Evolutionary conservation across 2,329 filamentous ascomycete genomes (phyloP).

Genomic region (Colletotrichum melonis): DNA sequence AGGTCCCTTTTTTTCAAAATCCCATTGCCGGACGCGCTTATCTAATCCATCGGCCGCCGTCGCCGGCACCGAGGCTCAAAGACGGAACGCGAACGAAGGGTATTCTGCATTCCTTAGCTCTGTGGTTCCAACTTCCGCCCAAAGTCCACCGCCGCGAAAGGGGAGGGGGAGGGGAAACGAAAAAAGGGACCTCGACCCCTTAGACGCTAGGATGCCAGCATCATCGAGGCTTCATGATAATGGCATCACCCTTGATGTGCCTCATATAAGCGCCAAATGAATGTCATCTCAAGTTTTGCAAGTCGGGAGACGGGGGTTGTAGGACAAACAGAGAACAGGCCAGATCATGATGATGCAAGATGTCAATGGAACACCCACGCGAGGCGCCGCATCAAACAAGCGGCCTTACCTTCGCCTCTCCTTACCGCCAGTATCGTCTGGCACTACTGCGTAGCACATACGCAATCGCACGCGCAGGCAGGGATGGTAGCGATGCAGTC

Average conservation of each 20-base stretch:
- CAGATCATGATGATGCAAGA: constrained; percentile 3
- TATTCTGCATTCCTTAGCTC: not conserved
- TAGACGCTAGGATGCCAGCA: constrained; percentile 22
- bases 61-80: constrained; percentile 15
- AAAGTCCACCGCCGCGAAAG: not conserved
- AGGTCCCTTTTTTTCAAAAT: not conserved
- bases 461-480: not conserved
- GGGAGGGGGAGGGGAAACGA: not conserved
- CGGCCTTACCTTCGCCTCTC: not conserved
- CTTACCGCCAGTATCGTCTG: constrained; percentile 17
- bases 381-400: constrained; percentile 1
- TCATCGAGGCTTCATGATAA: constrained; percentile 22
- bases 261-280: constrained; percentile 7
- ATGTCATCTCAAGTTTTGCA: constrained; percentile 26
- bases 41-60: constrained; percentile 14
- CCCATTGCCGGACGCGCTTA: constrained; percentile 5
- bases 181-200: not conserved
- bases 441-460: not conserved
- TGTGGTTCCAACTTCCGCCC: constrained; percentile 2
- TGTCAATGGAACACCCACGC: not conserved
- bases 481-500: not conserved
- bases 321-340: not conserved
- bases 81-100: not conserved
- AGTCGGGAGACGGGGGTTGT: not conserved
- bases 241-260: constrained; percentile 25